Evolutionary conservation across 805 yeast species (phyloP), one percentile per base, ranked within the genome.

Genomic region (Candida pseudoglaebosa): DNA sequence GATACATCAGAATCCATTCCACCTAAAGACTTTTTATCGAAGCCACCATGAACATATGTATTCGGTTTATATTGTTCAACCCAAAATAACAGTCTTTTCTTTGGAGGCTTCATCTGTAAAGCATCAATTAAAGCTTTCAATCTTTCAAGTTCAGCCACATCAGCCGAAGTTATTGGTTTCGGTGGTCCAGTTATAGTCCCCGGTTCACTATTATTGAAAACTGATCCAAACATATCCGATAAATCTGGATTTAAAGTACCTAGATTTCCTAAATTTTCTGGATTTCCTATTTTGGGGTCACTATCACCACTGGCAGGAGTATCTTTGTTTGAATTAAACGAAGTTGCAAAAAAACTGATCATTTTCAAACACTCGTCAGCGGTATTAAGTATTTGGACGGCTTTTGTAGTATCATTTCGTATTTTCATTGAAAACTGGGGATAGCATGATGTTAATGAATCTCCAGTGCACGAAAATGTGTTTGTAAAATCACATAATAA

Each of bases 371-470:
- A 70, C 39, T 71, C 76, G 36, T 62, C 55, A 5, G 71, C 46
- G 18, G 47, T 65, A 0, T 68, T 53, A 8, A 57, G 48, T 57
- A 50, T 8, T 61, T 51, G 22, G 38, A 51, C 45, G 19, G 74
- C 67, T n/a, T 54, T 50, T 2, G 57, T 50, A 2, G 69, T 52
- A 26, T 61, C 58, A 37, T 66, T 69, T 12, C 57, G 53, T 31
- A 70, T 56, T 34, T 66, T 66, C 16, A 76, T 49, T 16, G 66
- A 63, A 18, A 66, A 52, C 33, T 71, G 77, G 0, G 82, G 77
- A 21, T 62, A 38, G 45, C 77, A 73, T 8, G 21, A 53, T 20
- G 30, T 30, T 4, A 51, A 48, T 2, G 57, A 40, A 19, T 45
- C 41, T 5, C 52, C 48, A 24, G 58, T 45, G 42, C 77, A 73